Conservation (phyloP, 2,329 filamentous ascomycete genomes). For the Beauveria pseudobassiana region DNA sequence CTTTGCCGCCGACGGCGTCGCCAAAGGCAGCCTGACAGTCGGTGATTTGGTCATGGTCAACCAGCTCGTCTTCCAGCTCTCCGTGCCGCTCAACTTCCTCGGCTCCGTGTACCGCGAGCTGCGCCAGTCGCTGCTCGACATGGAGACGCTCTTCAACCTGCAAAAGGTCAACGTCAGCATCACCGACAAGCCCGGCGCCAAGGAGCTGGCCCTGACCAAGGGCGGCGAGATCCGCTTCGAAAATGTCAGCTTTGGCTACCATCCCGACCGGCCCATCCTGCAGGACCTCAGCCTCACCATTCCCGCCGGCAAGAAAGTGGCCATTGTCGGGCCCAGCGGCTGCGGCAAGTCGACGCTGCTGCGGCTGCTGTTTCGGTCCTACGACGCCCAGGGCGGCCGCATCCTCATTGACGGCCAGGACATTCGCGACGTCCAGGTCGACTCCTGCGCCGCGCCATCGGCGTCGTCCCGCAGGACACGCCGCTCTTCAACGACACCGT, state of each 20-base stretch:
- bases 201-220: slow-evolving; percentile 60
- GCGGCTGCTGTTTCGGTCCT: slow-evolving; percentile 85
- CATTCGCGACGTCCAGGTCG: slow-evolving; percentile 71
- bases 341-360: slow-evolving; percentile 95
- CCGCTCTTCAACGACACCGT: slow-evolving; percentile 96
- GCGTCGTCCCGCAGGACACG: slow-evolving; percentile 94
- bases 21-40: slow-evolving; percentile 72
- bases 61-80: slow-evolving; percentile 96
- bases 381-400: slow-evolving; percentile 77
- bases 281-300: slow-evolving; percentile 81
- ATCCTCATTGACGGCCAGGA: slow-evolving; percentile 93
- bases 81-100: slow-evolving; percentile 92
- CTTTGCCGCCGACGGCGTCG: slow-evolving; percentile 83
- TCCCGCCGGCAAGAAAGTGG: slow-evolving; percentile 91
- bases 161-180: slow-evolving; percentile 93
- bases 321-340: slow-evolving; percentile 88
- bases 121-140: slow-evolving; percentile 88
- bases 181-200: slow-evolving; percentile 67
- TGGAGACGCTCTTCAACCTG: slow-evolving; percentile 96
- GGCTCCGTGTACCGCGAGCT: slow-evolving; percentile 97
- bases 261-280: slow-evolving; percentile 77
- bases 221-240: slow-evolving; percentile 92
- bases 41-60: slow-evolving; percentile 98
- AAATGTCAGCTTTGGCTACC: slow-evolving; percentile 91
- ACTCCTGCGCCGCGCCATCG: slow-evolving; percentile 81